Evolutionary conservation across 805 yeast genomes (phyloP).

Genomic region (Myxozyma kluyveri): DNA sequence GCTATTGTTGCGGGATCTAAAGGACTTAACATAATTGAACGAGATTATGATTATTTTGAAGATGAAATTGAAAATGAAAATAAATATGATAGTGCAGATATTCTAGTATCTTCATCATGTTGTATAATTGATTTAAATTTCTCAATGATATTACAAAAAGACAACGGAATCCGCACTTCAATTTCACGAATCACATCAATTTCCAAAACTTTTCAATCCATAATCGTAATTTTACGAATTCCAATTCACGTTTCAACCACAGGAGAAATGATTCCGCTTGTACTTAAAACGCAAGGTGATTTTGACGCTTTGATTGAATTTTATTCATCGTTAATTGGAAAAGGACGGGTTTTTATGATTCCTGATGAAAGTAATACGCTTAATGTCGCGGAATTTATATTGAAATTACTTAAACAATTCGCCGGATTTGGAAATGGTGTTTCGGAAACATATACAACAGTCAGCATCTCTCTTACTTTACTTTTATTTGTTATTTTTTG

Average conservation of each 20-base stretch:
- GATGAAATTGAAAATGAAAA: background rate
- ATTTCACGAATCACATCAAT: slow-evolving; percentile 1
- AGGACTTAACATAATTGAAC: slow-evolving; percentile 12
- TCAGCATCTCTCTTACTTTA: slow-evolving; percentile 3
- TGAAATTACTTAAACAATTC: slow-evolving; percentile 1
- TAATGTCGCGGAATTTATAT: slow-evolving; percentile 2
- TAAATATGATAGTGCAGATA: slow-evolving; percentile 2
- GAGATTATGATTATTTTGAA: slow-evolving; percentile 14
- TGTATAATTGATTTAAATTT: slow-evolving; percentile 4
- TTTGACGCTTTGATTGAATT: slow-evolving; percentile 13
- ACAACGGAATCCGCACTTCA: slow-evolving; percentile 4
- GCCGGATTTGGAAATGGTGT: slow-evolving; percentile 18
- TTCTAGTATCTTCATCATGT: slow-evolving; percentile 9
- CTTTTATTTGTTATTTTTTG: background rate
- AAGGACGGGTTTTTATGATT: background rate
- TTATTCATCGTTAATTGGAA: slow-evolving; percentile 5
- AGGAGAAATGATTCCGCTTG: background rate
- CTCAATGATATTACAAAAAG: slow-evolving; percentile 11
- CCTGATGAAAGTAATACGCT: background rate
- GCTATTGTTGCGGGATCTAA: background rate
- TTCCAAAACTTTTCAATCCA: background rate
- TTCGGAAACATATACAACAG: slow-evolving; percentile 22
- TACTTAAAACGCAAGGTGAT: background rate
- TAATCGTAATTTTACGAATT: slow-evolving; percentile 3
- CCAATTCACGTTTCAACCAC: background rate